Base-by-base conservation (phyloP, 768 basidiomycete genomes). In the Boletus reticulatus region DNA sequence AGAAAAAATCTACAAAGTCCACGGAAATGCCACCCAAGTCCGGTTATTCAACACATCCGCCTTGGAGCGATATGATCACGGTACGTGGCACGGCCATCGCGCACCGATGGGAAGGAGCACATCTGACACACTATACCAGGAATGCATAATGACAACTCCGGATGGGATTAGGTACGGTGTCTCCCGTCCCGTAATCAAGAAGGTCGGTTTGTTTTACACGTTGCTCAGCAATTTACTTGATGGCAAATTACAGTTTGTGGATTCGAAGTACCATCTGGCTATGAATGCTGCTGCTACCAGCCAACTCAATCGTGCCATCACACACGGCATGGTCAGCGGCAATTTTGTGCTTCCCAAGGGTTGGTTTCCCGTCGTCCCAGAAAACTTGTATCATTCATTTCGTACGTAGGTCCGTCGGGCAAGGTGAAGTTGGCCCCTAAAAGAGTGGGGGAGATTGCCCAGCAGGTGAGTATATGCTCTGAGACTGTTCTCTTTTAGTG, bases 121-220 rank as follows among this genome's bases (percentile, higher is more conserved):
- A 17, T 20, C 14, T 16, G 29, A 20, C 20, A 13, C 8, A 17
- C 27, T 37, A 13, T 51, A 12, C 14, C 58, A 92, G 90, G 89
- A 91, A 72, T 89, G 87, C 65, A 88, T 94, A 69, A 66, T 74
- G 52, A 77, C 73, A 34, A 76, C 85, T 68, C 82, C 81, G 61
- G 85, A 86, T 41, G 87, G 89, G 37, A 75, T 78, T 27, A 84
- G 88, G 45, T 62, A 74, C 52, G 92, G 91, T 56, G 92, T 92
- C 38, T 93, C 91, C 14, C 81, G 93, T 46, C 73, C 76, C 20
- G 79, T 79, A 8, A 87, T 94, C 73, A 95, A 94, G 84, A 91
- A 90, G 81, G 87, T 89, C 8, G 14, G 22, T 8, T 37, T 34
- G 19, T 8, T 37, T 34, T 37, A 2, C 1, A 22, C 3, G 1